A percentile compares a stretch with the other conserved stretches of the same genome.
Conservation (phyloP, 768 basidiomycete genomes). For the Leccinum aurantiacum region DNA sequence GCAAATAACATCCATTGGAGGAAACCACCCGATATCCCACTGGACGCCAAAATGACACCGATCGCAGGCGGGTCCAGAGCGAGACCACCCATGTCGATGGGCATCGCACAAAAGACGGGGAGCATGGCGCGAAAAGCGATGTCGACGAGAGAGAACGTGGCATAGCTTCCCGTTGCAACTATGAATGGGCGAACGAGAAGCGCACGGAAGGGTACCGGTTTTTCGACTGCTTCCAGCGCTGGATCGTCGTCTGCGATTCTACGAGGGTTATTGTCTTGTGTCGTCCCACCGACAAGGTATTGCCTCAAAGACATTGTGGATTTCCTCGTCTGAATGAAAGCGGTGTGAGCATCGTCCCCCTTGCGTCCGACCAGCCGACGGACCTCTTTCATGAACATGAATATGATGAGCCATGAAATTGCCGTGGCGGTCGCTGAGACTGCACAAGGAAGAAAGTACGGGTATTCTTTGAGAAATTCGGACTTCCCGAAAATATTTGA, state of each 20-base stretch:
- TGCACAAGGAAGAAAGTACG: constrained; percentile 73
- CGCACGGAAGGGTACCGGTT: constrained; percentile 45
- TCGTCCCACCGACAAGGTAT: constrained; percentile 14
- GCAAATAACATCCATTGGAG: constrained; percentile 66
- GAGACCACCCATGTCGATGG: constrained; percentile 33
- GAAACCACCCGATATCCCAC: constrained; percentile 36
- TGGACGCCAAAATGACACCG: constrained; percentile 25
- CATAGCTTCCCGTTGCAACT: constrained; percentile 60
- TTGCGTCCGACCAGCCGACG: not conserved
- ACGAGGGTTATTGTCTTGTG: not conserved
- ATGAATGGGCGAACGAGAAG: constrained; percentile 55
- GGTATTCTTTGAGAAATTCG: constrained; percentile 60
- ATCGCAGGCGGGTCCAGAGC: constrained; percentile 29
- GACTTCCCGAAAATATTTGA: constrained; percentile 56
- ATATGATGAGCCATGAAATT: constrained; percentile 48
- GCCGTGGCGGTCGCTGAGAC: constrained; percentile 56
- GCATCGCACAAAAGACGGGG: constrained; percentile 34
- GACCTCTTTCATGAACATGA: constrained; percentile 58
- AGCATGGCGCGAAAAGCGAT: constrained; percentile 54
- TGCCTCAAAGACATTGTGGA: constrained; percentile 13
- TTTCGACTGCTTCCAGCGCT: not conserved
- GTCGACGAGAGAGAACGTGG: constrained; percentile 57
- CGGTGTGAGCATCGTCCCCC: constrained; percentile 3
- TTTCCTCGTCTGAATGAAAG: constrained; percentile 15
- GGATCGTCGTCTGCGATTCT: not conserved